These are phyloP conservation scores for Globisporangium abappressorium DNA, from an alignment of 352 stramenopile species.

Conservation along the genomic window DNA sequence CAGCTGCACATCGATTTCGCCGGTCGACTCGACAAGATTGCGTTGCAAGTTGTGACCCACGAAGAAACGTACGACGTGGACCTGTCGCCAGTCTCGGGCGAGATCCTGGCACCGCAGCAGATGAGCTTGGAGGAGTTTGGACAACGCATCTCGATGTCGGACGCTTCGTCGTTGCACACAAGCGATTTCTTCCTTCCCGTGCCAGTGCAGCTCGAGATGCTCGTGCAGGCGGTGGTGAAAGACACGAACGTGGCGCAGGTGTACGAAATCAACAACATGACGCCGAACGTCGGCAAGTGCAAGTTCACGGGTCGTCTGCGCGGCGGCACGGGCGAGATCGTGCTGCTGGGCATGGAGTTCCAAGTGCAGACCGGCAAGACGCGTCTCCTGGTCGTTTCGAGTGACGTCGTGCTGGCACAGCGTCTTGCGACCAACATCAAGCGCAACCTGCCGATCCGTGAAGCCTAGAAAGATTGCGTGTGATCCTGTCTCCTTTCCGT, in stretches of 20 bases:
- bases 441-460: conserved; percentile 36
- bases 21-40: conserved; percentile 60
- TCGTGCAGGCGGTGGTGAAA: conserved; percentile 49
- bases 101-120: conserved; percentile 68
- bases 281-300: conserved; percentile 47
- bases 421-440: conserved; percentile 50
- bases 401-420: conserved; percentile 50
- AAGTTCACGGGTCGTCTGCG: conserved; percentile 70
- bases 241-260: conserved; percentile 68
- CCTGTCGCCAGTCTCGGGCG: conserved; percentile 55
- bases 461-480: conserved; percentile 17
- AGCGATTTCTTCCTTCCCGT: conserved; percentile 51
- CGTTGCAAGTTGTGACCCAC: conserved; percentile 58
- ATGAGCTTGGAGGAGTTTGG: conserved; percentile 74
- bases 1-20: conserved; percentile 85
- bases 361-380: conserved; percentile 64
- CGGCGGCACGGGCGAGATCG: conserved; percentile 39
- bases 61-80: conserved; percentile 54
- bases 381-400: conserved; percentile 59
- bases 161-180: conserved; percentile 52
- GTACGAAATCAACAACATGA: conserved; percentile 79
- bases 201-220: conserved; percentile 45
- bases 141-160: conserved; percentile 56
- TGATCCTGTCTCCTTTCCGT: background rate
- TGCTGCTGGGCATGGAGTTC: conserved; percentile 58